Evolutionary conservation across 2,329 filamentous ascomycete species (phyloP), one percentile per base, ranked within the genome.

Genomic region (Bipolaris zeicola): DNA sequence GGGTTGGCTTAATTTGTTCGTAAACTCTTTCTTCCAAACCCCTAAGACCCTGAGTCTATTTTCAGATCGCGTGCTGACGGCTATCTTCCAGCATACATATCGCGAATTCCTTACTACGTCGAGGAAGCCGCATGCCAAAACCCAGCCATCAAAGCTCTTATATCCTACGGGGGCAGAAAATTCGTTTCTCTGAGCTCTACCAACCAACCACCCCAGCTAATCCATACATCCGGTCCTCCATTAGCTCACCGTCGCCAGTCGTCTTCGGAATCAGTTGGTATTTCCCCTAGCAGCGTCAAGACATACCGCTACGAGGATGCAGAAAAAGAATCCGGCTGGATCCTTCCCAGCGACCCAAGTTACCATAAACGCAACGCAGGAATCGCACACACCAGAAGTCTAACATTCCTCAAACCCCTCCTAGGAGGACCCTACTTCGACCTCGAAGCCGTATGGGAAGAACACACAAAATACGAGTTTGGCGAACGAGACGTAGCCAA

Each of bases 391-490:
- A 89, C 88, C 0, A 82, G 89, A 1, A 87, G 80, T 51, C 75
- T 91, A 2, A 76, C 80, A 0, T 90, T 90, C 61, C 67, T 92
- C 6, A 91, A 91, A 66, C 81, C 81, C 5, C 76, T 83, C 1
- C 76, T 89, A 2, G 77, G 78, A 0, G 90, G 89, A 0, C 89
- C 89, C 0, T 83, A 81, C 58, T 91, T 92, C 66, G 88, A 92
- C 62, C 83, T 93, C 7, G 90, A 93, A 69, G 82, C 82, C 1
- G 87, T 92, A 46, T 94, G 90, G 90, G 89, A 92, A 6, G 89
- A 92, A 73, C 89, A 94, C 70, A 89, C 87, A 0, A 81, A 82
- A 41, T 89, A 83, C 63, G 89, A 92, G 69, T 93, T 93, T 70
- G 85, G 75, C 1, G 85, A 87, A 52, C 82, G 89, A 10, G 85